Evolutionary conservation across 83 land plant genomes (phyloP), one percentile per base, ranked within the genome.

Genomic region (Picea abies): DNA sequence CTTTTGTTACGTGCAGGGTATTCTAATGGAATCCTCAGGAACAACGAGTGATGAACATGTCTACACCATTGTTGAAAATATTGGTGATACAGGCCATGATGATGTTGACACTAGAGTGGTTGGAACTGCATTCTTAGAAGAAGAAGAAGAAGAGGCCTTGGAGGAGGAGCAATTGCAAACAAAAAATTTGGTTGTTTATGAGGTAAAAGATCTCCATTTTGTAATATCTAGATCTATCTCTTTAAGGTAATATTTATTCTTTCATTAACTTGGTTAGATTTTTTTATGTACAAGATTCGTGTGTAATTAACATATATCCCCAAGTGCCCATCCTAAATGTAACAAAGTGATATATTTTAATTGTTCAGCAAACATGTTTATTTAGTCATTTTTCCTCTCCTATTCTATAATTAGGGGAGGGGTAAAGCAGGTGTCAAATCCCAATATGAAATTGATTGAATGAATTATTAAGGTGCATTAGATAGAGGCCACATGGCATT

Each of bases 161-260:
- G 87, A 88, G 82, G 95, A 91, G 81, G 95, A 89, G 35, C 94
- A 91, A 62, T 22, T 91, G 41, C 89, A 83, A 26, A 41, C 56
- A 72, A 91, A 91, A 80, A 93, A 93, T 87, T 89, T 91, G 92
- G 85, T 88, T 32, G 88, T 93, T 4, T 93, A 88, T 78, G 92
- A 91, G 93, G 95, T 93, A 67, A 20, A 60, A n/a, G 52, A 52
- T 29, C 23, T 78, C 49, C 58, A 83, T 77, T 29, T 35, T 84
- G 16, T 66, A 52, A 10, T 82, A 19, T 16, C 16, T 29, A 32
- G 44, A 32, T 70, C 6, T 70, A 1, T 17, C 15, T 71, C n/a
- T 1, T 3, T 10, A 35, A 71, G 17, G 47, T 71, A 71, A 17
- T 6, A 5, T 41, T 0, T 41, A 41, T 41, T 41, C 44, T 41